Percentiles rank a stretch among this genome's conserved stretches.
phyloP scores from a whole-genome alignment of 2,329 filamentous ascomycete species.

The Fusarium tanahbumbuense region DNA sequence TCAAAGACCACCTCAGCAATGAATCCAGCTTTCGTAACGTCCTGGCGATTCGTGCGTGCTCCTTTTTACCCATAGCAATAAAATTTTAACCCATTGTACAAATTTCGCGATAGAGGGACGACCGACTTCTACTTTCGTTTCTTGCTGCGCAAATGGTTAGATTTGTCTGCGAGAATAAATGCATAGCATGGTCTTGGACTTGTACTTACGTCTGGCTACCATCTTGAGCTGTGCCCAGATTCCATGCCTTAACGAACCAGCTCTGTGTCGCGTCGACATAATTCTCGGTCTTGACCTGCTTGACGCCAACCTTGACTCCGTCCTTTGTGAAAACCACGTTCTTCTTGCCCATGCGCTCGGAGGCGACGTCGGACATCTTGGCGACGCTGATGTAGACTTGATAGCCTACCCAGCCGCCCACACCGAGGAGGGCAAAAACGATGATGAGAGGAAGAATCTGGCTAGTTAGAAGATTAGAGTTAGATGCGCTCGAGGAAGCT shows the following conservation, averaged over 20 bases:
- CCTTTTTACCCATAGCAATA: not conserved
- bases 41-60: constrained; percentile 1
- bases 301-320: constrained; percentile 77
- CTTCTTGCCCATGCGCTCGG: constrained; percentile 78
- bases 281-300: constrained; percentile 73
- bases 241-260: constrained; percentile 75
- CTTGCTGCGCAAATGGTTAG: constrained; percentile 38
- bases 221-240: constrained; percentile 57
- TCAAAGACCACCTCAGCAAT: not conserved
- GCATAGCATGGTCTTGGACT: not conserved
- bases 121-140: constrained; percentile 38
- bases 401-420: constrained; percentile 74
- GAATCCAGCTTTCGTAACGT: constrained; percentile 1
- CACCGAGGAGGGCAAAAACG: constrained; percentile 71
- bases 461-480: constrained; percentile 49
- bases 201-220: constrained; percentile 36
- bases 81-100: constrained; percentile 1
- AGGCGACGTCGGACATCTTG: constrained; percentile 74
- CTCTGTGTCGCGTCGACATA: constrained; percentile 81
- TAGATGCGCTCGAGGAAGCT: not conserved
- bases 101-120: not conserved
- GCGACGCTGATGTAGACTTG: constrained; percentile 76
- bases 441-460: constrained; percentile 75
- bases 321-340: constrained; percentile 82
- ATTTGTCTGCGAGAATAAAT: not conserved